Conservation (phyloP, 352 stramenopile species). For the Phytophthora vignae region DNA sequence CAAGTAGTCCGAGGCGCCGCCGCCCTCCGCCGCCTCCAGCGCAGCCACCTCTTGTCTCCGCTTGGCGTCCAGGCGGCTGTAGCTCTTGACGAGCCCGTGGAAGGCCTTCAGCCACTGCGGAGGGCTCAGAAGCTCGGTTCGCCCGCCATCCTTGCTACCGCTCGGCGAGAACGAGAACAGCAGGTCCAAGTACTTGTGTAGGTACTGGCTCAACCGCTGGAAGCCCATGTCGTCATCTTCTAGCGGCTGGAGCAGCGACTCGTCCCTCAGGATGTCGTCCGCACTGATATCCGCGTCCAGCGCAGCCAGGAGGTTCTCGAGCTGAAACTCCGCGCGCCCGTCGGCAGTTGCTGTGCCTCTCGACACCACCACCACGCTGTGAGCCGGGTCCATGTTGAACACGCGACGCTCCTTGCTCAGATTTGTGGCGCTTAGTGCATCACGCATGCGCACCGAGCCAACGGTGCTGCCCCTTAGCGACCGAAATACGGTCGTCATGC, state of each 20-base stretch:
- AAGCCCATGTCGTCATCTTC: slow-evolving; percentile 69
- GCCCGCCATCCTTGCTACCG: slow-evolving; percentile 46
- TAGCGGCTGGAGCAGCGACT: slow-evolving; percentile 51
- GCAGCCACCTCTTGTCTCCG: slow-evolving; percentile 44
- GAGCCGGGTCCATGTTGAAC: slow-evolving; percentile 73
- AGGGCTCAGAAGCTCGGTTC: slow-evolving; percentile 62
- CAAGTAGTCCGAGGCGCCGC: slow-evolving; percentile 11
- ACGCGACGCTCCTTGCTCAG: slow-evolving; percentile 73
- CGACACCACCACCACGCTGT: slow-evolving; percentile 74
- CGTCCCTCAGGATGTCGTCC: slow-evolving; percentile 26
- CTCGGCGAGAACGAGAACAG: slow-evolving; percentile 46
- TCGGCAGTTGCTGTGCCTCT: slow-evolving; percentile 34
- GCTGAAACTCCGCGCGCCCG: slow-evolving; percentile 42
- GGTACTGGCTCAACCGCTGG: slow-evolving; percentile 59
- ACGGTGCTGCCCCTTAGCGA: slow-evolving; percentile 65
- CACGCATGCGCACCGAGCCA: slow-evolving; percentile 61
- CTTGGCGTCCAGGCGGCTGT: slow-evolving; percentile 64
- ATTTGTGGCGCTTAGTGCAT: slow-evolving; percentile 58
- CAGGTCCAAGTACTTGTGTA: slow-evolving; percentile 69
- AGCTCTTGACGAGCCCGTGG: slow-evolving; percentile 60
- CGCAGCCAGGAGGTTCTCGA: slow-evolving; percentile 54
- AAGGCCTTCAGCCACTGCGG: slow-evolving; percentile 75
- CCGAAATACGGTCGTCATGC: slow-evolving; percentile 58
- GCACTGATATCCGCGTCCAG: slow-evolving; percentile 42
- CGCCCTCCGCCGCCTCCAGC: slow-evolving; percentile 14